These are phyloP conservation scores for Saccharomyces hybrid DNA, from an alignment of 1,139 yeast species.

Conservation along the genomic window DNA sequence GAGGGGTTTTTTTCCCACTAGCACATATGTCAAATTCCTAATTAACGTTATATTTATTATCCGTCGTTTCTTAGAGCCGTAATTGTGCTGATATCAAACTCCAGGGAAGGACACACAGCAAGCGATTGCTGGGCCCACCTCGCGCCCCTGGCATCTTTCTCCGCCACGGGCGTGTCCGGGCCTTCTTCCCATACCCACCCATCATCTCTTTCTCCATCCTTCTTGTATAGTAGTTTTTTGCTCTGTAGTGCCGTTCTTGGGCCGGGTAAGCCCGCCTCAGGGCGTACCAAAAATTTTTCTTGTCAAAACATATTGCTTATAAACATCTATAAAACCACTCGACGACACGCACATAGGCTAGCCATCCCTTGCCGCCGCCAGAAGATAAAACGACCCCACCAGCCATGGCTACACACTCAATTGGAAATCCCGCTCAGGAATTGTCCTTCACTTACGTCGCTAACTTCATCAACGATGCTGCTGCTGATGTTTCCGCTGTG, in stretches of 20 bases:
- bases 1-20: slow-evolving; percentile 1
- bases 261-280: neutral
- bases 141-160: neutral
- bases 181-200: neutral
- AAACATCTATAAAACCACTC: neutral
- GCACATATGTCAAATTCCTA: slow-evolving; percentile 34
- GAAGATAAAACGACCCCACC: neutral
- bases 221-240: neutral
- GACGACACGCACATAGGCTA: neutral
- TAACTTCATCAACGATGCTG: neutral
- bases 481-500: slow-evolving; percentile 1
- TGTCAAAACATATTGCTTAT: neutral
- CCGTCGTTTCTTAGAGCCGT: slow-evolving; percentile 27
- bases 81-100: slow-evolving; percentile 27
- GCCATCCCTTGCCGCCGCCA: neutral
- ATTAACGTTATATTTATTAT: slow-evolving; percentile 13
- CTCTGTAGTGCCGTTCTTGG: neutral
- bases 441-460: neutral
- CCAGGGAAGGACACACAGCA: neutral
- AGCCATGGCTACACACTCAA: neutral
- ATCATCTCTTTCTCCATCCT: neutral
- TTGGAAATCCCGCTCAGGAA: neutral
- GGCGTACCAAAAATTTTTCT: neutral
- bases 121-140: neutral
- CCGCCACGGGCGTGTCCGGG: neutral